Evolutionary conservation across 2,329 filamentous ascomycete genomes (phyloP), one percentile per base, ranked within the genome.

Genomic region (Nigrospora osmanthi): DNA sequence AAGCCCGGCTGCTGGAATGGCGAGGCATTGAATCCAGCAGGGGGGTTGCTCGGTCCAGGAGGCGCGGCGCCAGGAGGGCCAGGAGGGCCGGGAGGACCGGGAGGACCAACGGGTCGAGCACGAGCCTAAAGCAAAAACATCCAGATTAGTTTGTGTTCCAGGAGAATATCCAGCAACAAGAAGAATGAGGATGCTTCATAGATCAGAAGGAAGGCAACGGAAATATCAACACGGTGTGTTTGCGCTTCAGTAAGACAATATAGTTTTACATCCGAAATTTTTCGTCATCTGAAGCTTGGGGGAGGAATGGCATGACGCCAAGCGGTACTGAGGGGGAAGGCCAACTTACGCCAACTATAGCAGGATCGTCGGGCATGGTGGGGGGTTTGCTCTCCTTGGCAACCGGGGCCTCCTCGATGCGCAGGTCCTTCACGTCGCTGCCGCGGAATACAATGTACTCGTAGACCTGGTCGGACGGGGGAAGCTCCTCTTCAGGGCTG

Each of bases 171-270:
- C 43, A 36, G 44, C 39, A 39, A 44, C 43, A 44, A 49, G 11
- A 19, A 49, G 23, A 44, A 46, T 31, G 43, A 31, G 17, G 14
- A 50, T 52, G 54, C 57, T 55, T 54, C 46, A 46, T 57, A 51
- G 61, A 82, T 95, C 89, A 96, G 89, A 95, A 96, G 90, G 90
- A 96, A 96, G 90, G 89, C 90, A 96, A 95, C 90, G 89, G 90
- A 95, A 84, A 86, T 84, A 81, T 95, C 90, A 83, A 95, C 90
- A 95, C 73, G 78, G 74, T 85, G 75, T 89, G 73, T 81, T 83
- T 95, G 89, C 89, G 89, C 89, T 86, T 86, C 86, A 85, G 84
- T 81, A 77, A 80, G 79, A 74, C 76, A 63, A 80, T 75, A 80
- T 75, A 77, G 70, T 69, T 94, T 95, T 88, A 93, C 88, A 95